These are phyloP conservation scores for Aspergillus melleus DNA, from an alignment of 2,329 filamentous ascomycete species.

Conservation along the genomic window DNA sequence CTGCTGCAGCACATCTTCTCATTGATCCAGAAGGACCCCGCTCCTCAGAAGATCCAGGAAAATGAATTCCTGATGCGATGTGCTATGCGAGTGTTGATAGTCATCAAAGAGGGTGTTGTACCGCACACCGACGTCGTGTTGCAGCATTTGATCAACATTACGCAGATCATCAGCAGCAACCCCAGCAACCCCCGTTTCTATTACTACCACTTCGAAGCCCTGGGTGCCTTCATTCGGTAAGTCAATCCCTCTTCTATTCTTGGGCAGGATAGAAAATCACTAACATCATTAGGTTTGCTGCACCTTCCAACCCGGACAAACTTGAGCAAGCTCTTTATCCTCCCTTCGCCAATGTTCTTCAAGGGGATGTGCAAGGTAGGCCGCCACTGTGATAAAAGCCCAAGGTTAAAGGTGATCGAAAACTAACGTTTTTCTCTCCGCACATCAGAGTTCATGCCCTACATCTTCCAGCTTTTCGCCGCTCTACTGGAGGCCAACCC, in stretches of 20 bases:
- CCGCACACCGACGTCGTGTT: slow-evolving; percentile 76
- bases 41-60: slow-evolving; percentile 92
- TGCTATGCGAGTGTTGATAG: slow-evolving; percentile 94
- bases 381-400: neutral
- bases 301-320: slow-evolving; percentile 65
- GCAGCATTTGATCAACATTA: slow-evolving; percentile 82
- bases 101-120: slow-evolving; percentile 79
- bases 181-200: slow-evolving; percentile 98
- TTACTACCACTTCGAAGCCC: slow-evolving; percentile 95
- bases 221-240: slow-evolving; percentile 80
- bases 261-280: neutral
- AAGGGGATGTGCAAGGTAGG: slow-evolving; percentile 76
- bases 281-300: slow-evolving; percentile 57
- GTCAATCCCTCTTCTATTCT: slow-evolving; percentile 11
- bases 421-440: slow-evolving; percentile 29
- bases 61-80: slow-evolving; percentile 99
- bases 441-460: slow-evolving; percentile 82
- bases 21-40: slow-evolving; percentile 79
- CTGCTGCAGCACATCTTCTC: slow-evolving; percentile 87
- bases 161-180: slow-evolving; percentile 87
- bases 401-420: neutral
- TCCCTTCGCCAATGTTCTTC: slow-evolving; percentile 77
- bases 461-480: slow-evolving; percentile 93
- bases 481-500: slow-evolving; percentile 86
- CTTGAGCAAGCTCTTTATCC: slow-evolving; percentile 80